These are phyloP conservation scores for Russula sp. DNA, from an alignment of 768 basidiomycete species.

Conservation along the genomic window DNA sequence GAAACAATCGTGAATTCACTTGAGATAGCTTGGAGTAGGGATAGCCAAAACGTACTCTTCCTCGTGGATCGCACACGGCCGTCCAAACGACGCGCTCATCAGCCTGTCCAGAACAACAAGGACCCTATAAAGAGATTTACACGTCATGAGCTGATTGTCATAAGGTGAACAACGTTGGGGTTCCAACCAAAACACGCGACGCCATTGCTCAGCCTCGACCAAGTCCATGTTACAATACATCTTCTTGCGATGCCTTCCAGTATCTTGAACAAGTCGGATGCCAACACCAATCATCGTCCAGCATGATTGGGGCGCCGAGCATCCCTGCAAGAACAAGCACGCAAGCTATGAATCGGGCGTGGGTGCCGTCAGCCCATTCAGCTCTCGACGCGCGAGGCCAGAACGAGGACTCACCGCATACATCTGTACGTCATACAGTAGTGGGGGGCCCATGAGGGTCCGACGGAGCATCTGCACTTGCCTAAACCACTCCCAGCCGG, in stretches of 20 bases:
- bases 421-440: conserved; percentile 66
- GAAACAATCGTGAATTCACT: conserved; percentile 15
- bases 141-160: not conserved
- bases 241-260: conserved; percentile 60
- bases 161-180: not conserved
- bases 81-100: conserved; percentile 48
- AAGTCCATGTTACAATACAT: conserved; percentile 36
- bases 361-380: conserved; percentile 24
- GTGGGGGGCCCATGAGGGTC: conserved; percentile 49
- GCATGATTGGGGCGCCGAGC: conserved; percentile 43
- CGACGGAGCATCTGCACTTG: conserved; percentile 60
- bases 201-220: conserved; percentile 68
- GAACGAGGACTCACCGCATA: conserved; percentile 42
- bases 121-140: conserved; percentile 34
- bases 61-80: conserved; percentile 69
- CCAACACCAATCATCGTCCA: conserved; percentile 59
- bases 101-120: conserved; percentile 44
- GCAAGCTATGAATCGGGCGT: conserved; percentile 31
- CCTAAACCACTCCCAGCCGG: conserved; percentile 44
- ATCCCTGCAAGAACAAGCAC: conserved; percentile 37
- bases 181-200: conserved; percentile 55
- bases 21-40: not conserved
- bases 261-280: conserved; percentile 68
- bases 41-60: conserved; percentile 50
- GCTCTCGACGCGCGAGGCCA: conserved; percentile 27